Percentiles rank a stretch among this genome's conserved stretches.
Evolutionary conservation across 805 yeast genomes (phyloP).

Genomic region (Candida caryicola): DNA sequence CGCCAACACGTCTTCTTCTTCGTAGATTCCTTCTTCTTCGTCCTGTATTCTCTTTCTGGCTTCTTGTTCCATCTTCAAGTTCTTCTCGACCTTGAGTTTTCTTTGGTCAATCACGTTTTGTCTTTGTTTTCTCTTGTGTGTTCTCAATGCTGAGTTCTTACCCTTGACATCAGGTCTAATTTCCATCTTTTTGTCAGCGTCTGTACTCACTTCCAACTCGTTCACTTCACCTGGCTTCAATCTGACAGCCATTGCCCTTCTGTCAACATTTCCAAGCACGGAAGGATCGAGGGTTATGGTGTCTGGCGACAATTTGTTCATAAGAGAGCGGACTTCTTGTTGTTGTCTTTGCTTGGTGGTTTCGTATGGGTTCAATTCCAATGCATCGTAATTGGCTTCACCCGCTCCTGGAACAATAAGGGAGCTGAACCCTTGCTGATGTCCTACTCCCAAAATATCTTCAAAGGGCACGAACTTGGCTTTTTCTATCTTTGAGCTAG

Average conservation of each 20-base stretch:
- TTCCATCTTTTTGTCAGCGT: slow-evolving; percentile 45
- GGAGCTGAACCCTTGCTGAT: slow-evolving; percentile 45
- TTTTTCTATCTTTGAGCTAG: slow-evolving; percentile 70
- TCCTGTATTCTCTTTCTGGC: slow-evolving; percentile 53
- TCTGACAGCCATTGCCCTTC: slow-evolving; percentile 60
- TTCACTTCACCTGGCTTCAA: slow-evolving; percentile 58
- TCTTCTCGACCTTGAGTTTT: slow-evolving; percentile 69
- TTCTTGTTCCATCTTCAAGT: slow-evolving; percentile 70
- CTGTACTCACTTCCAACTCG: slow-evolving; percentile 33
- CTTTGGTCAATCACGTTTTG: slow-evolving; percentile 86
- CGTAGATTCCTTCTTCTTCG: slow-evolving; percentile 44
- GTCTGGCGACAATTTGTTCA: slow-evolving; percentile 89
- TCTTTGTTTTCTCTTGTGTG: slow-evolving; percentile 76
- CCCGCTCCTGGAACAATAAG: slow-evolving; percentile 94
- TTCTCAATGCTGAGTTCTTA: slow-evolving; percentile 80
- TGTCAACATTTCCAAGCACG: slow-evolving; percentile 80
- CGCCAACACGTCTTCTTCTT: slow-evolving; percentile 52
- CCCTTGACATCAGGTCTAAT: slow-evolving; percentile 70
- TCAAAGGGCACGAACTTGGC: slow-evolving; percentile 87
- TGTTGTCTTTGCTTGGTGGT: slow-evolving; percentile 91
- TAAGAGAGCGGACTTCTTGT: slow-evolving; percentile 77
- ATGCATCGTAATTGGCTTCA: slow-evolving; percentile 94
- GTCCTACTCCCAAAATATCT: slow-evolving; percentile 92
- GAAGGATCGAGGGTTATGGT: slow-evolving; percentile 89
- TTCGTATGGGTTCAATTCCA: slow-evolving; percentile 91